Evolutionary conservation across 345 rosid genomes (phyloP).

Genomic region (Garcia nutans): DNA sequence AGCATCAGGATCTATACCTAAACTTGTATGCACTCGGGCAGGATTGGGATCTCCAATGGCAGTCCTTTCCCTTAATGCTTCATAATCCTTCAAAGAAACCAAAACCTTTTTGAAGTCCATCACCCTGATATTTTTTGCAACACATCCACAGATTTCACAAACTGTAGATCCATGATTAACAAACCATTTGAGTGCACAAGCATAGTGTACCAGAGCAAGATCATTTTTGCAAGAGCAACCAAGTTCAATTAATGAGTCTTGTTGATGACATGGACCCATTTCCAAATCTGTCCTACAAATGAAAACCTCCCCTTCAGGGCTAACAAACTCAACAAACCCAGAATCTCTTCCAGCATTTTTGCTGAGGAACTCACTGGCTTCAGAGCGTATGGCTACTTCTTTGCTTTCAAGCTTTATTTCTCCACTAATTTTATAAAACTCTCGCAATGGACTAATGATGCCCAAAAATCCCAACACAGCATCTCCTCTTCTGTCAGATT

Average conservation of each 20-base stretch:
- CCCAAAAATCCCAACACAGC: slow-evolving; percentile 70
- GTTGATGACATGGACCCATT: slow-evolving; percentile 54
- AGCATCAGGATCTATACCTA: slow-evolving; percentile 74
- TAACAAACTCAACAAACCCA: slow-evolving; percentile 58
- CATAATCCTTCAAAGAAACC: slow-evolving; percentile 70
- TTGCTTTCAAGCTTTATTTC: slow-evolving; percentile 25
- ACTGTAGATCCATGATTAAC: slow-evolving; percentile 89
- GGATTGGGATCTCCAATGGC: slow-evolving; percentile 63
- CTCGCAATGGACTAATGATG: slow-evolving; percentile 52
- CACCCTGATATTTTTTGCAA: slow-evolving; percentile 58
- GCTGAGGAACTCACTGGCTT: slow-evolving; percentile 26
- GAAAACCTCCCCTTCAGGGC: slow-evolving; percentile 80
- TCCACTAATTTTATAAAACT: slow-evolving; percentile 42
- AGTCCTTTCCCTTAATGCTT: slow-evolving; percentile 64
- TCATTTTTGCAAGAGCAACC: slow-evolving; percentile 94
- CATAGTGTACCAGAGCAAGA: slow-evolving; percentile 86
- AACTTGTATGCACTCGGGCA: slow-evolving; percentile 37
- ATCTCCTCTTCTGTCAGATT: slow-evolving; percentile 88
- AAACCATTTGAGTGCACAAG: slow-evolving; percentile 97
- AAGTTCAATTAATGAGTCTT: slow-evolving; percentile 65
- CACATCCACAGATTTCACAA: slow-evolving; percentile 82
- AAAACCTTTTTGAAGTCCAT: slow-evolving; percentile 65
- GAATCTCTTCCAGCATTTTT: slow-evolving; percentile 41
- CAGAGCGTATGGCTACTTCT: slow-evolving; percentile 28
- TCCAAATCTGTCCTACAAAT: slow-evolving; percentile 71